Evolutionary conservation across 139 green algal species (phyloP).

Genomic region (Raphidocelis subcapitata): DNA sequence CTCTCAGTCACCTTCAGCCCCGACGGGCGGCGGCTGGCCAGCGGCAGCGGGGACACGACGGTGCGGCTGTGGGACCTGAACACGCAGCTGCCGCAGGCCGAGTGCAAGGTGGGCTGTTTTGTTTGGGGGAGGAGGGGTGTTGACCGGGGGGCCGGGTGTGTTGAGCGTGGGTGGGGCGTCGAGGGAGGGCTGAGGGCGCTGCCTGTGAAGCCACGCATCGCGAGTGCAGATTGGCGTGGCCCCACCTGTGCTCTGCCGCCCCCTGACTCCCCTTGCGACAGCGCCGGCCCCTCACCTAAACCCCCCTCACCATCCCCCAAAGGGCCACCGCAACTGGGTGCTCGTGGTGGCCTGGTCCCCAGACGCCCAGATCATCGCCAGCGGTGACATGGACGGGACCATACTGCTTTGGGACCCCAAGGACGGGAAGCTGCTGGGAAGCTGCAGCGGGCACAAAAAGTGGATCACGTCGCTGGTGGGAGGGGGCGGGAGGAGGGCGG

Average conservation of each 20-base stretch:
- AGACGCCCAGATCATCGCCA: conserved; percentile 74
- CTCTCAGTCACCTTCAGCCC: conserved; percentile 92
- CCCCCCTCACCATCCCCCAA: not conserved
- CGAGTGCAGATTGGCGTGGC: no score
- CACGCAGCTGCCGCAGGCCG: conserved; percentile 79
- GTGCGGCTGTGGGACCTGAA: conserved; percentile 94
- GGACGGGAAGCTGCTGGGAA: conserved; percentile 52
- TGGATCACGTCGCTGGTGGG: conserved; percentile 82
- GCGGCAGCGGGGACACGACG: conserved; percentile 89
- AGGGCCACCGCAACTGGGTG: conserved; percentile 93
- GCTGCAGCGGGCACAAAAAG: conserved; percentile 91
- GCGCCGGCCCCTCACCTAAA: no score
- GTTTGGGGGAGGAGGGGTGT: not conserved
- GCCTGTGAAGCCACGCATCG: no score
- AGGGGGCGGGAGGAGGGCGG: no score
- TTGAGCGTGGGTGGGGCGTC: no score
- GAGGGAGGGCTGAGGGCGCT: no score
- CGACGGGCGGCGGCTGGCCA: conserved; percentile 83
- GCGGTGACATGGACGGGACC: conserved; percentile 81
- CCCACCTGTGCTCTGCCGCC: no score
- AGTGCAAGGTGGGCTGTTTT: conserved; percentile 59
- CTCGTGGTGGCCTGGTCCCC: conserved; percentile 91
- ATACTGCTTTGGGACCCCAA: conserved; percentile 88
- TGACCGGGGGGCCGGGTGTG: no score
- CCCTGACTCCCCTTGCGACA: no score